Evolutionary conservation across 495 filamentous ascomycete genomes (phyloP), one percentile per base, ranked within the genome.

Genomic region (Staphylotrichum tortipilum): DNA sequence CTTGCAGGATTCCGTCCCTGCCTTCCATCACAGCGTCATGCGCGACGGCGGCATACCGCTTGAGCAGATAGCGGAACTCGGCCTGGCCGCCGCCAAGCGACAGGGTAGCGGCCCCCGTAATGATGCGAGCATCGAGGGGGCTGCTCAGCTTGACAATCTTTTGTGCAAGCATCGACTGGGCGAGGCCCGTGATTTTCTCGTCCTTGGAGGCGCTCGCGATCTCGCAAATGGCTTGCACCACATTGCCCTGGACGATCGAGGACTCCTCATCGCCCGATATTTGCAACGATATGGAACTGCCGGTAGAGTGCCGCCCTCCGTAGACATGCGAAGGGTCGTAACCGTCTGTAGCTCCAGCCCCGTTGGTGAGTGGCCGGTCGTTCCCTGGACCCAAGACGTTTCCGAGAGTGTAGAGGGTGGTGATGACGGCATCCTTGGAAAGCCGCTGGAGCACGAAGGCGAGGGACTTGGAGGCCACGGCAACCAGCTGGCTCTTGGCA

Each of bases 141-240:
- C 76, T 68, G 59, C 77, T 90, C 31, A 95, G 74, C 59, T 89
- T 91, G 8, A 84, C 82, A 54, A 96, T 79, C 63, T 97, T 94
- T 58, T 97, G 92, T 7, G 95, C 68, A 15, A 98, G 77, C 85
- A 97, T 96, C 4, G 89, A 91, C 58, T 94, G 85, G n/a, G 89
- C 89, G 46, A 98, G 74, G 11, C 91, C 94, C 19, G 83, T 91
- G 38, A 97, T 92, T 66, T 95, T 94, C 30, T 88, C 81, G 53
- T 98, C 90, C 37, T 83, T 78, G 63, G 83, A 89, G 47, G 75
- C 79, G 29, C 73, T 82, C 1, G 94, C 88, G 58, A 97, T 86
- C 24, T 80, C 82, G 53, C 91, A 89, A 53, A 97, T 91, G 6
- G 90, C 85, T 59, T 94, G 85, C 28, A 96, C 81, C 24, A 95